Base-by-base conservation (phyloP, 129 eudicot genomes). In the Arctium minus region DNA sequence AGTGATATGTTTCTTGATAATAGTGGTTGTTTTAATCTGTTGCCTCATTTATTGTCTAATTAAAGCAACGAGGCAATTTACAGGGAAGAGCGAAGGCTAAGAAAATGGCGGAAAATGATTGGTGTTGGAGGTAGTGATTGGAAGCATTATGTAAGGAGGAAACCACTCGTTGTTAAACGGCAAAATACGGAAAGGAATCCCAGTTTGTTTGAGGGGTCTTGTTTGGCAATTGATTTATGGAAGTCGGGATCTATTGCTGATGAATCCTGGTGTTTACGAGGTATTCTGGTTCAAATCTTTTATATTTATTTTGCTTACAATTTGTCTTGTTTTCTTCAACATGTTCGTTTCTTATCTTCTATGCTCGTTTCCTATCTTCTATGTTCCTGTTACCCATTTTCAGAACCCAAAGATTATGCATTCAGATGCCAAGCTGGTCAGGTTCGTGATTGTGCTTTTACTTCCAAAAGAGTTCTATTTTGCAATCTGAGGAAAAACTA, bases 61-160 rank as follows among this genome's bases (percentile, higher is more conserved):
- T 80, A 71, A 50, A 73, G 56, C 29, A 35, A 38, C 68, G 36
- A 72, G 15, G 50, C 62, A 71, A 76, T 77, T 83, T n/a, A 38
- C 88, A 96, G 99, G 94, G 99, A 96, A 80, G 97, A 96, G 81
- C 89, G 91, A 85, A 90, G 92, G 80, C 86, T 93, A 53, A 89
- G 91, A 73, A 96, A 96, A 89, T 96, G 99, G 99, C 86, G 99
- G 82, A 96, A 89, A 76, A 96, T 96, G 99, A 92, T 96, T 69
- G 99, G 99, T 81, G 97, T 89, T 84, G 99, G 98, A 79, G 99
- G 99, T 76, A 93, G 97, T 75, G 99, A 96, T 87, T 96, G 98
- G 99, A 96, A 93, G 91, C 96, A 91, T 81, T 96, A 93, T 81
- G 94, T 90, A 18, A 87, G 98, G 81, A 90, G 98, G 80, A 96